These are phyloP conservation scores for Aspergillus fumigatiaffinis DNA, from an alignment of 2,329 filamentous ascomycete species.

Conservation along the genomic window DNA sequence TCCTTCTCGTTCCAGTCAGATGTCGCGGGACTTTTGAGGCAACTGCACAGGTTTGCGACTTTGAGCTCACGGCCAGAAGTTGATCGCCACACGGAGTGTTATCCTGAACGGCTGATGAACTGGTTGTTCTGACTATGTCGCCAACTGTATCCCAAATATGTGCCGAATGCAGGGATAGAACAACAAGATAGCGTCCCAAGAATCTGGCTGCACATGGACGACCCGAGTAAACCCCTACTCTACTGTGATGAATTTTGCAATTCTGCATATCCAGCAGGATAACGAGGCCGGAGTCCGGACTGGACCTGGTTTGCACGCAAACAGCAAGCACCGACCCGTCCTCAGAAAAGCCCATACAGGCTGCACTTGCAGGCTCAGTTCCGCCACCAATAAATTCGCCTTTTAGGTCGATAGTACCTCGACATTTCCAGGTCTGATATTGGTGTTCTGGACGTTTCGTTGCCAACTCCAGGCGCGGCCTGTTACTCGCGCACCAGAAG, in stretches of 20 bases:
- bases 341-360: slow-evolving; percentile 71
- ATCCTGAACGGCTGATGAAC: slow-evolving; percentile 46
- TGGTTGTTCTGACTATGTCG: slow-evolving; percentile 67
- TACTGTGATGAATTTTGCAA: slow-evolving; percentile 62
- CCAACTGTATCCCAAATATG: slow-evolving; percentile 77
- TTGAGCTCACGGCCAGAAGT: slow-evolving; percentile 64
- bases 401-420: slow-evolving; percentile 52
- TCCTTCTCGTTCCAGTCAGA: slow-evolving; percentile 39
- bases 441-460: slow-evolving; percentile 46
- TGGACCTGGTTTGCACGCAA: slow-evolving; percentile 37
- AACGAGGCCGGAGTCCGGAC: slow-evolving; percentile 57
- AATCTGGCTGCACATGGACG: slow-evolving; percentile 66
- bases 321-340: slow-evolving; percentile 81
- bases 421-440: slow-evolving; percentile 72
- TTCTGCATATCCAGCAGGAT: slow-evolving; percentile 72
- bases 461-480: slow-evolving; percentile 64
- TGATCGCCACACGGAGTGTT: slow-evolving; percentile 14
- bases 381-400: slow-evolving; percentile 19
- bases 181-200: slow-evolving; percentile 68
- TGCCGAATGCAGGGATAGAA: slow-evolving; percentile 67
- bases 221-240: slow-evolving; percentile 64
- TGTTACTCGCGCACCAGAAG: slow-evolving; percentile 73
- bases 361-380: slow-evolving; percentile 46
- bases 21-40: slow-evolving; percentile 39
- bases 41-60: slow-evolving; percentile 63